Percentiles rank a stretch among this genome's conserved stretches.
phyloP scores from a whole-genome alignment of 2,329 filamentous ascomycete species.

The Lasiodiplodia citricola region DNA sequence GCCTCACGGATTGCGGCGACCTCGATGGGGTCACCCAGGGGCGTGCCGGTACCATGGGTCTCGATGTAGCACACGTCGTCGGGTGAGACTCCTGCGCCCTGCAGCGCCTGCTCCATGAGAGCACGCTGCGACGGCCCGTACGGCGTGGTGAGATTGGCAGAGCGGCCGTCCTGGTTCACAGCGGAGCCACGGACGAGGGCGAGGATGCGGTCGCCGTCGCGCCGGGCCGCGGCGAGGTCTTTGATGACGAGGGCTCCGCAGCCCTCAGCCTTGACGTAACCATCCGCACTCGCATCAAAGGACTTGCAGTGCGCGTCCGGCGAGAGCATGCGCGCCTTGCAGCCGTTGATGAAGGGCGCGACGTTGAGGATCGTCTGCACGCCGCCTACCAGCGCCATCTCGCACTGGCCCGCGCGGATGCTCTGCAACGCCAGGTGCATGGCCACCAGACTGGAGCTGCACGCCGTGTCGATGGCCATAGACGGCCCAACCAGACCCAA shows the following conservation, averaged over 20 bases:
- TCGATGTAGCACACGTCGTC: constrained; percentile 30
- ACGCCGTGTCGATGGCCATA: constrained; percentile 40
- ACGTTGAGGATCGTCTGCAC: constrained; percentile 26
- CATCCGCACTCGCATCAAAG: constrained; percentile 62
- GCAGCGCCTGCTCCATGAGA: constrained; percentile 44
- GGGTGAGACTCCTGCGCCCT: constrained; percentile 40
- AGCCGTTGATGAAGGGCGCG: constrained; percentile 30
- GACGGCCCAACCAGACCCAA: constrained; percentile 39
- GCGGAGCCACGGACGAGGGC: constrained; percentile 50
- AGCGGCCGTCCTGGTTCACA: constrained; percentile 57
- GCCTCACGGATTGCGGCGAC: constrained; percentile 26
- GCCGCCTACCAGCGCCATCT: constrained; percentile 28
- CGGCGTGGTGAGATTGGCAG: constrained; percentile 48
- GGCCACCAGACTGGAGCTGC: constrained; percentile 36
- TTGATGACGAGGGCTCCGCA: constrained; percentile 64
- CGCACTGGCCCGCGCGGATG: neutral
- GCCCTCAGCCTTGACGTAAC: constrained; percentile 69
- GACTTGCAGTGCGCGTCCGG: constrained; percentile 37
- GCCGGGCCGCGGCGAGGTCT: constrained; percentile 51
- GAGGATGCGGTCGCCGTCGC: constrained; percentile 58
- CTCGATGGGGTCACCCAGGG: constrained; percentile 13
- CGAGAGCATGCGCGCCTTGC: constrained; percentile 34
- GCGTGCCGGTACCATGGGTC: constrained; percentile 34
- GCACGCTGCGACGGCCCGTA: constrained; percentile 40
- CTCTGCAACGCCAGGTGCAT: constrained; percentile 31